A percentile compares a stretch with the other conserved stretches of the same genome.
These are phyloP conservation scores for Ampelocalamus luodianensis DNA, from an alignment of 176 grass and related monocot species.

Conservation along the genomic window DNA sequence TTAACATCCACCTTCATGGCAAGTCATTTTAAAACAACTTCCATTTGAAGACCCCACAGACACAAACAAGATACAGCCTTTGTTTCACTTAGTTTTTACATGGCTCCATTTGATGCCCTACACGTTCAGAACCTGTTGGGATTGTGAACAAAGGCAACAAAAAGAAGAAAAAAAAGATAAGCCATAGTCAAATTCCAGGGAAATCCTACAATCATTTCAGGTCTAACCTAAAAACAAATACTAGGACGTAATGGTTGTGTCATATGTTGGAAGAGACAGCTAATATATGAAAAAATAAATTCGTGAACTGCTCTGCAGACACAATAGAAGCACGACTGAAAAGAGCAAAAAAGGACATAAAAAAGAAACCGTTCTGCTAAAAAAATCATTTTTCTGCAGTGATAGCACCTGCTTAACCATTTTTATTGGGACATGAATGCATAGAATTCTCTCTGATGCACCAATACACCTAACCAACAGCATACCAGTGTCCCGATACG, in stretches of 20 bases:
- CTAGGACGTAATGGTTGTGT: background rate
- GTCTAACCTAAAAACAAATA: conserved; percentile 10
- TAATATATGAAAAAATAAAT: background rate
- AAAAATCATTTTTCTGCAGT: background rate
- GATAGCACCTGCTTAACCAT: background rate
- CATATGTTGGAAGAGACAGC: conserved; percentile 5
- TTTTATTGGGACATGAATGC: background rate
- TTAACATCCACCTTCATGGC: background rate
- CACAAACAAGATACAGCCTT: background rate
- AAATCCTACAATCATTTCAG: background rate
- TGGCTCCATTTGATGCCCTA: conserved; percentile 19
- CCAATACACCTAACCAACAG: too few species aligned
- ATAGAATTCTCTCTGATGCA: background rate
- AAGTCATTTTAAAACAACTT: background rate
- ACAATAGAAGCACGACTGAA: background rate
- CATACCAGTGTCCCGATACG: too few species aligned
- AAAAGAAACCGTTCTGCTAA: background rate
- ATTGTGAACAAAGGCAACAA: background rate
- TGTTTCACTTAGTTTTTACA: conserved; percentile 22
- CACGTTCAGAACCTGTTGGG: background rate
- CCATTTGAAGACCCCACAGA: background rate
- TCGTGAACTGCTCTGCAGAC: background rate
- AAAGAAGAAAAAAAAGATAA: background rate
- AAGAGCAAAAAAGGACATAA: background rate
- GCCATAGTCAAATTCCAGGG: background rate